Conservation (phyloP, 2,329 filamentous ascomycete species). For the Simplicillium sp. region DNA sequence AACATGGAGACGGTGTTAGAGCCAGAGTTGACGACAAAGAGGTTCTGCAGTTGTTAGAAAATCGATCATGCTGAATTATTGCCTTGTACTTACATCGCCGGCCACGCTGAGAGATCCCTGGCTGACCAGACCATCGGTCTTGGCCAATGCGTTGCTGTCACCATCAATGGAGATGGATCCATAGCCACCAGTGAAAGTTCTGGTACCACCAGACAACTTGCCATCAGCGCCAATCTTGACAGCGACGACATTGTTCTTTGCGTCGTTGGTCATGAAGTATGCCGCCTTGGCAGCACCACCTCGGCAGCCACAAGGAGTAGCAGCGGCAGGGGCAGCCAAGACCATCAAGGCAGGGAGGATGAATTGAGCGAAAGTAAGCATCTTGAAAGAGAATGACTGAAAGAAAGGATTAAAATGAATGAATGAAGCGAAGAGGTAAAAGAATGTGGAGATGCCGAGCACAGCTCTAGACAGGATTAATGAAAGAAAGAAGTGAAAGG, state of each 20-base stretch:
- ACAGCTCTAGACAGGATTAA: no score
- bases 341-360: no score
- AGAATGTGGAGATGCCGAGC: no score
- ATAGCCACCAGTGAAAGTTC: constrained; percentile 35
- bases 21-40: constrained; percentile 37
- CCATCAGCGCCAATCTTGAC: constrained; percentile 37
- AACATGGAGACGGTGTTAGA: constrained; percentile 44
- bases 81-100: constrained; percentile 32
- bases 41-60: constrained; percentile 20
- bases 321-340: no score
- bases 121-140: constrained; percentile 39
- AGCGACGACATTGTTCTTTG: constrained; percentile 37
- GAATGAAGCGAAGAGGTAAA: no score
- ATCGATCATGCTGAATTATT: constrained; percentile 1
- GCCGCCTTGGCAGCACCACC: constrained; percentile 31
- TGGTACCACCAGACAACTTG: constrained; percentile 29
- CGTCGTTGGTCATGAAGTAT: constrained; percentile 47
- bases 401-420: no score
- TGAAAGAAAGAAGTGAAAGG: no score
- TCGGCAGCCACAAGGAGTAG: background rate
- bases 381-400: no score
- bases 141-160: constrained; percentile 24
- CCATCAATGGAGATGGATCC: constrained; percentile 32
- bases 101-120: constrained; percentile 40
- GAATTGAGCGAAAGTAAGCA: no score